Percentiles rank a stretch among this genome's conserved stretches.
phyloP scores from a whole-genome alignment of 768 basidiomycete species.

The Panus rudis region DNA sequence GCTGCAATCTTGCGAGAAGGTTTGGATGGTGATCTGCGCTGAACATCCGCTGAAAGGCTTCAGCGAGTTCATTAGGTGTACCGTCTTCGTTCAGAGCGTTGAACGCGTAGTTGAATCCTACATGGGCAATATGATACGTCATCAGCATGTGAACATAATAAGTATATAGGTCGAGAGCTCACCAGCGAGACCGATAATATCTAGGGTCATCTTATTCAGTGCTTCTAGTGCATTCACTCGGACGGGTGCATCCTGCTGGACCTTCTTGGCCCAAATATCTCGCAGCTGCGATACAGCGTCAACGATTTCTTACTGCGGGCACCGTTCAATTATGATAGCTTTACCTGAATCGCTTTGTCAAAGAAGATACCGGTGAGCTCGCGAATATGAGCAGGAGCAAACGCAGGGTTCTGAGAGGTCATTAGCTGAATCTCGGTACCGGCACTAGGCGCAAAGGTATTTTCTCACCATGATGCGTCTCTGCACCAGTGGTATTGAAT shows the following conservation, averaged over 20 bases:
- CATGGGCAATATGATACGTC: no score
- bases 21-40: not conserved
- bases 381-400: conserved; percentile 52
- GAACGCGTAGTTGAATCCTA: conserved; percentile 31
- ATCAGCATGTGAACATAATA: no score
- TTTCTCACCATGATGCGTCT: no score
- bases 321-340: no score
- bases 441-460: no score
- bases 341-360: conserved; percentile 45
- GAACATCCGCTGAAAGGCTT: conserved; percentile 25
- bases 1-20: conserved; percentile 12
- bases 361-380: conserved; percentile 52
- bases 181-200: conserved; percentile 37
- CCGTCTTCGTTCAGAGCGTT: conserved; percentile 22
- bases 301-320: no score
- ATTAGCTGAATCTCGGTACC: no score
- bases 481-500: no score
- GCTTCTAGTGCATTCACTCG: conserved; percentile 28
- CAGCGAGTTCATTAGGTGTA: conserved; percentile 24
- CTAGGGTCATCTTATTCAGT: conserved; percentile 30
- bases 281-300: conserved; percentile 13
- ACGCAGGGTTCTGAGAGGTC: conserved; percentile 54
- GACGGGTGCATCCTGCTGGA: no score
- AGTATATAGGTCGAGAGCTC: no score
- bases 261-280: conserved; percentile 20